Evolutionary conservation across 2,329 filamentous ascomycete species (phyloP).

Genomic region (Didymella exigua): DNA sequence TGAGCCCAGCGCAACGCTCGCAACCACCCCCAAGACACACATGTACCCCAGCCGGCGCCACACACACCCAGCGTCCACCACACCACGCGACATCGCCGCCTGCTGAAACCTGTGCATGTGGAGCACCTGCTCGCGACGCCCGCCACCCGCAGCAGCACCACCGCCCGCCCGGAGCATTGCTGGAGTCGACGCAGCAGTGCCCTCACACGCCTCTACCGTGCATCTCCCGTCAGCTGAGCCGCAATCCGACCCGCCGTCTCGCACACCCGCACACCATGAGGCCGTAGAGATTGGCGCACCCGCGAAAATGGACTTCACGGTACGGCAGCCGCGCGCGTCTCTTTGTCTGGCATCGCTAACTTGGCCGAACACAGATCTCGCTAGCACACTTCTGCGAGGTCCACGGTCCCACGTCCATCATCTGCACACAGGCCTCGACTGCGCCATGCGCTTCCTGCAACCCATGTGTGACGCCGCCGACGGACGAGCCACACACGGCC

Average conservation of each 20-base stretch:
- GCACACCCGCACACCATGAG: slow-evolving; percentile 35
- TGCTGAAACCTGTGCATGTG: slow-evolving; percentile 31
- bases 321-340: slow-evolving; percentile 25
- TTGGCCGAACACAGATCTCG: slow-evolving; percentile 56
- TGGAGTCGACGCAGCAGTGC: neutral
- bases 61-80: slow-evolving; percentile 13
- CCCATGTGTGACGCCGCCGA: slow-evolving; percentile 51
- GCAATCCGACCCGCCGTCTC: slow-evolving; percentile 35
- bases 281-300: slow-evolving; percentile 34
- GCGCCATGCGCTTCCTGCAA: slow-evolving; percentile 61
- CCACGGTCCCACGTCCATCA: slow-evolving; percentile 66
- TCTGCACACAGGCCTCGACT: slow-evolving; percentile 64
- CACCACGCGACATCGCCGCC: slow-evolving; percentile 32
- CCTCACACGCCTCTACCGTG: slow-evolving; percentile 25
- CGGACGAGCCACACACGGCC: slow-evolving; percentile 43
- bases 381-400: slow-evolving; percentile 68
- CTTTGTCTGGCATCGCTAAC: slow-evolving; percentile 25
- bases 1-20: slow-evolving; percentile 26
- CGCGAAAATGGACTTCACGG: slow-evolving; percentile 50
- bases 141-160: slow-evolving; percentile 15
- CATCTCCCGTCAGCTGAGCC: slow-evolving; percentile 44
- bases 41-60: slow-evolving; percentile 12
- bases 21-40: slow-evolving; percentile 19
- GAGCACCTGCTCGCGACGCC: slow-evolving; percentile 25
- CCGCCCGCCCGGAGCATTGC: neutral